These are phyloP conservation scores for Xerocomus spinulosus DNA, from an alignment of 768 basidiomycete species.

Conservation along the genomic window DNA sequence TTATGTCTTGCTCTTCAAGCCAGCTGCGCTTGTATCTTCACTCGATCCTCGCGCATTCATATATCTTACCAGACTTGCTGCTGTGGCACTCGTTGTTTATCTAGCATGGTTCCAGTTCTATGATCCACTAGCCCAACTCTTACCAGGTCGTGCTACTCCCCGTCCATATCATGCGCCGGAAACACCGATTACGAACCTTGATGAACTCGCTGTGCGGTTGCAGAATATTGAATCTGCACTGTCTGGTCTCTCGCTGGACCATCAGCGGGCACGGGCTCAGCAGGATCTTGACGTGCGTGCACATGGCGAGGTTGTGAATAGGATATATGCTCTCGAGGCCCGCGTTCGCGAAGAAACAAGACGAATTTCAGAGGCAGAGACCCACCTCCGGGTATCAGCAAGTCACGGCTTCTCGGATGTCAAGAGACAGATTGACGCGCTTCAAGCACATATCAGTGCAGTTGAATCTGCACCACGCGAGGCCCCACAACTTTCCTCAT, in stretches of 20 bases:
- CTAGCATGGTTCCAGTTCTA: slow-evolving; percentile 43
- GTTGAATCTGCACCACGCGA: slow-evolving; percentile 22
- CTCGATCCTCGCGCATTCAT: slow-evolving; percentile 31
- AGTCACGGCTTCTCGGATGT: slow-evolving; percentile 45
- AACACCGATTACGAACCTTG: slow-evolving; percentile 58
- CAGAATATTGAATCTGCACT: slow-evolving; percentile 60
- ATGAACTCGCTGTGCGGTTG: slow-evolving; percentile 60
- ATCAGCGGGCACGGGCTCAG: slow-evolving; percentile 45
- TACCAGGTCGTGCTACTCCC: slow-evolving; percentile 32
- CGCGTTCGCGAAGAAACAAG: slow-evolving; percentile 45
- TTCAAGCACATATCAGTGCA: slow-evolving; percentile 41
- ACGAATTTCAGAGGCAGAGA: slow-evolving; percentile 50
- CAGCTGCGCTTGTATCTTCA: slow-evolving; percentile 38
- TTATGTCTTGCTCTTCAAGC: slow-evolving; percentile 47
- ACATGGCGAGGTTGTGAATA: slow-evolving; percentile 49
- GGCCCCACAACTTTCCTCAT: slow-evolving; percentile 11
- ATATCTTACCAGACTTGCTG: slow-evolving; percentile 37
- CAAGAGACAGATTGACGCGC: slow-evolving; percentile 50
- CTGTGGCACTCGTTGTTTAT: slow-evolving; percentile 42
- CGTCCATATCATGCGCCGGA: slow-evolving; percentile 50
- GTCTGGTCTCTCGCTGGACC: slow-evolving; percentile 53
- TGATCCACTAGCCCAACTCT: slow-evolving; percentile 29
- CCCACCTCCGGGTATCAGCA: slow-evolving; percentile 40
- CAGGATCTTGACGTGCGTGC: slow-evolving; percentile 50
- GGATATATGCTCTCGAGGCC: slow-evolving; percentile 54